phyloP scores from a whole-genome alignment of 345 rosid genomes.

The Lepidium africanum region DNA sequence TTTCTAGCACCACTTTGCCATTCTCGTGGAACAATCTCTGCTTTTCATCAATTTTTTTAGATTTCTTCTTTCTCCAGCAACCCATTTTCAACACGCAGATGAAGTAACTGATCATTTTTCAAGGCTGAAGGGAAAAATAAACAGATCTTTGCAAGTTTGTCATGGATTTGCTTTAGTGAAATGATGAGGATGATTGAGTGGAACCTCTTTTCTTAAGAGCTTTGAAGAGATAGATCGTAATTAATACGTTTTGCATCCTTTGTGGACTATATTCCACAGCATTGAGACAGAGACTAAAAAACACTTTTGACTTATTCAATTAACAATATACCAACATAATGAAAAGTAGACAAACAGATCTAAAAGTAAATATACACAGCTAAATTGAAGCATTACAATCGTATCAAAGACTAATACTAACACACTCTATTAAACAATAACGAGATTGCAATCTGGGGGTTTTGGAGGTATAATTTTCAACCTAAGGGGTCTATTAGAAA shows the following conservation, averaged over 20 bases:
- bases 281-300: neutral
- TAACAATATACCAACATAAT: neutral
- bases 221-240: neutral
- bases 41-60: neutral
- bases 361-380: neutral
- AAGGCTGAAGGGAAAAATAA: neutral
- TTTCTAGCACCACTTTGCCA: neutral
- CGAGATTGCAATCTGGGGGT: neutral
- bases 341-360: neutral
- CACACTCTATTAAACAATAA: neutral
- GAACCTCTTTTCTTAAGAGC: neutral
- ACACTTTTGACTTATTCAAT: neutral
- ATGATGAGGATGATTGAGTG: neutral
- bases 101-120: neutral
- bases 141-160: neutral
- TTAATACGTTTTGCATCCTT: neutral
- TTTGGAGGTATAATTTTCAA: constrained; percentile 12
- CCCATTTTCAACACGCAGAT: neutral
- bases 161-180: neutral
- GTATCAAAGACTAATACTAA: neutral
- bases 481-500: neutral
- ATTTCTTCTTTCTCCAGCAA: neutral
- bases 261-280: neutral
- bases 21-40: neutral
- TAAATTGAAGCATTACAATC: neutral